Conservation (phyloP, 2,329 filamentous ascomycete genomes). For the Botrytis cinerea region DNA sequence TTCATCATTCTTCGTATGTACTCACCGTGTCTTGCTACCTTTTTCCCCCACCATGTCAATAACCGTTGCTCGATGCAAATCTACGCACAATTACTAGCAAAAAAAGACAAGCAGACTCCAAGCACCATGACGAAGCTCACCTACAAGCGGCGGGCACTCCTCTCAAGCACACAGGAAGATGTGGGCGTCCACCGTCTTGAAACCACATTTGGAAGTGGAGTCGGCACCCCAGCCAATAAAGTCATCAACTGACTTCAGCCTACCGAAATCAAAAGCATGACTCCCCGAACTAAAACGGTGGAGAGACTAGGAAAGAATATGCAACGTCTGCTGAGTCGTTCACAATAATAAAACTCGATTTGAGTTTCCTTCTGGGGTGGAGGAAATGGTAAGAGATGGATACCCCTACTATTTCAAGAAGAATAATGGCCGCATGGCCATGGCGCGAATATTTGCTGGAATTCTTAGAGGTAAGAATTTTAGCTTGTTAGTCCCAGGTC, state of each 20-base stretch:
- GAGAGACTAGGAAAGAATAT: accelerated
- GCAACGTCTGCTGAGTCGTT: not conserved
- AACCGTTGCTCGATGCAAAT: accelerated
- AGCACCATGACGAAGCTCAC: not conserved
- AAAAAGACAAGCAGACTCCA: not conserved
- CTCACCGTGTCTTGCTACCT: not conserved
- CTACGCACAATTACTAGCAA: not conserved
- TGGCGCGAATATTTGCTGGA: not conserved
- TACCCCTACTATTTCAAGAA: slow-evolving; percentile 2
- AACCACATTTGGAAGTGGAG: not conserved
- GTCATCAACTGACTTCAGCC: accelerated
- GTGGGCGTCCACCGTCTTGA: not conserved
- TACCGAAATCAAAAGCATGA: not conserved
- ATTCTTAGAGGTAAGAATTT: not conserved
- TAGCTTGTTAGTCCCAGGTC: not conserved
- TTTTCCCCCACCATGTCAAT: not conserved
- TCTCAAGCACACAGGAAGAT: not conserved
- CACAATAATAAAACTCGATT: not conserved
- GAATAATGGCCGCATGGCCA: slow-evolving; percentile 2
- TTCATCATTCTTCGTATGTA: not conserved
- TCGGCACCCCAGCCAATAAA: not conserved
- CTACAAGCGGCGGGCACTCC: not conserved
- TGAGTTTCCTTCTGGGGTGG: not conserved
- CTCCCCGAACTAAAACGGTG: not conserved
- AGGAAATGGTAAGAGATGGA: slow-evolving; percentile 18